phyloP scores from a whole-genome alignment of 208 protist species.

The Naegleria gruberi region DNA sequence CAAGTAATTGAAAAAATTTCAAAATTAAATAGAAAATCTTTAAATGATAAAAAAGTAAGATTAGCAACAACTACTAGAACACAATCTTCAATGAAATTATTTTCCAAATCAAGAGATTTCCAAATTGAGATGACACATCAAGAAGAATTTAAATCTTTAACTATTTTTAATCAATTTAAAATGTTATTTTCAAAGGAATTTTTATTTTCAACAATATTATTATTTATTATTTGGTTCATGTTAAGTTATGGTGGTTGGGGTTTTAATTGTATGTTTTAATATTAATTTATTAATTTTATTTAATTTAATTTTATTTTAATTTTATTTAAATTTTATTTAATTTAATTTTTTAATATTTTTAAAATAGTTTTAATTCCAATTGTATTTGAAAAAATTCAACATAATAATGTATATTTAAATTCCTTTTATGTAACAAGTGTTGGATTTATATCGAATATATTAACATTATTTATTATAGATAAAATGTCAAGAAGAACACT shows the following conservation, averaged over 20 bases:
- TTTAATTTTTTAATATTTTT: no score
- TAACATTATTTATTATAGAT: neutral
- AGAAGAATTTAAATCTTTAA: neutral
- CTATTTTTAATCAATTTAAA: neutral
- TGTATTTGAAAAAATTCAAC: neutral
- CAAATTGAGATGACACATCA: no score
- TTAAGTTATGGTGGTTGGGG: neutral
- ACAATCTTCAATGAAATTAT: no score
- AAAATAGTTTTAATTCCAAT: neutral
- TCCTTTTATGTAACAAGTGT: neutral
- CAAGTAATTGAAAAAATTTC: neutral
- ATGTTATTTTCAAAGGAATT: neutral
- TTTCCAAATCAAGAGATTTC: no score
- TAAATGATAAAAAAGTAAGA: neutral
- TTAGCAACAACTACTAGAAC: no score
- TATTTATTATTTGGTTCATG: neutral
- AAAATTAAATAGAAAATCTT: neutral
- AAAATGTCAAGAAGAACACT: neutral
- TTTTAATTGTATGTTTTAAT: no score
- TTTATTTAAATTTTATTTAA: no score
- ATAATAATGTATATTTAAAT: neutral
- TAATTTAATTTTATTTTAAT: no score
- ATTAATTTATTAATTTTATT: no score
- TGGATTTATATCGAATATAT: neutral
- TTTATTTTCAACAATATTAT: neutral